These are phyloP conservation scores for Yarrowia keelungensis DNA, from an alignment of 805 yeast genomes.

Conservation along the genomic window DNA sequence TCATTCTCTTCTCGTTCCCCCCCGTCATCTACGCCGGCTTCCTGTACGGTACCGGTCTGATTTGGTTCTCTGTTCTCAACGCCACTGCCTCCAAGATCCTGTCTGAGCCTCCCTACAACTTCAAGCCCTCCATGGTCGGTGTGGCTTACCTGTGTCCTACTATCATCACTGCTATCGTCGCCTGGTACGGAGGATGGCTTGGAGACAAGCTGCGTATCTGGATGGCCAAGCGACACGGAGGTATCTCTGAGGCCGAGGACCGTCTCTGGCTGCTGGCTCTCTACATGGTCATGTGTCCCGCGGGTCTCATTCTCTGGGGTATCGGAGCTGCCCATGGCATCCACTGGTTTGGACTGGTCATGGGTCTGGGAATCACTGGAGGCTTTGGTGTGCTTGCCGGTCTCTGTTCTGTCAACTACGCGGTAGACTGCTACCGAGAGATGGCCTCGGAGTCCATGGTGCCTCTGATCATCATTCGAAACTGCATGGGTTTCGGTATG, in stretches of 20 bases:
- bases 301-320: constrained; percentile 60
- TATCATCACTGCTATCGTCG: constrained; percentile 8
- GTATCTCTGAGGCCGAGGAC: constrained; percentile 59
- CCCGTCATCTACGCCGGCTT: constrained; percentile 30
- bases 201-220: constrained; percentile 30
- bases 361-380: constrained; percentile 56
- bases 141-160: constrained; percentile 26
- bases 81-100: constrained; percentile 34
- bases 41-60: constrained; percentile 29
- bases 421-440: constrained; percentile 56
- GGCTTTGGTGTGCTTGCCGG: constrained; percentile 56
- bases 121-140: constrained; percentile 36
- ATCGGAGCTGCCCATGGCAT: constrained; percentile 58
- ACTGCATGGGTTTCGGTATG: constrained; percentile 59
- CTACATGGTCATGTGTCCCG: constrained; percentile 56
- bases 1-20: constrained; percentile 33
- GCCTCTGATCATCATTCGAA: constrained; percentile 57
- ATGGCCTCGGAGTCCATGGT: constrained; percentile 56
- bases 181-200: constrained; percentile 34
- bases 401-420: constrained; percentile 56
- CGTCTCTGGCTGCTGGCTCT: constrained; percentile 56
- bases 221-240: constrained; percentile 49
- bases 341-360: constrained; percentile 58
- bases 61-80: constrained; percentile 34
- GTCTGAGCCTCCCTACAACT: constrained; percentile 37